Evolutionary conservation across 169 alveolate species (phyloP).

Genomic region (Nephromyces sp.): DNA sequence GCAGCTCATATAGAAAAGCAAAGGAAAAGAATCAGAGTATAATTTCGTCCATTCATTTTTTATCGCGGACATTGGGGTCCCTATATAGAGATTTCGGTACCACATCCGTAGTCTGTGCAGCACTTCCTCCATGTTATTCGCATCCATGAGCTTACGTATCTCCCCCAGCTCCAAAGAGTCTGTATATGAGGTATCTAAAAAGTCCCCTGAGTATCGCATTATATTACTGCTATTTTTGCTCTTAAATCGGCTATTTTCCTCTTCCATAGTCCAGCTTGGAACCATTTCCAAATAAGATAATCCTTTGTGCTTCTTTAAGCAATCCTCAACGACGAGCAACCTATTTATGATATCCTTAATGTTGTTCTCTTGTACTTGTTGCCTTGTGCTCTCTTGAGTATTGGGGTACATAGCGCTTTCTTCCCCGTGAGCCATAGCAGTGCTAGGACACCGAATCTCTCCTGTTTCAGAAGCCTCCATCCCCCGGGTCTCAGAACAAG

Average conservation of each 20-base stretch:
- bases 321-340: too few relatives aligned
- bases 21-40: slow-evolving; percentile 30
- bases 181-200: background rate
- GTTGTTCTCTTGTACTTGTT: too few relatives aligned
- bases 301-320: too few relatives aligned
- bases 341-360: too few relatives aligned
- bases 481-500: too few relatives aligned
- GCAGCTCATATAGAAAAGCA: slow-evolving; percentile 28
- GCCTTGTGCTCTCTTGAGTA: too few relatives aligned
- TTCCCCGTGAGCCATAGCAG: too few relatives aligned
- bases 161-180: too few relatives aligned
- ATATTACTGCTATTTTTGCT: background rate
- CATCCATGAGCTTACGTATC: too few relatives aligned
- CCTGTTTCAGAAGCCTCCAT: too few relatives aligned
- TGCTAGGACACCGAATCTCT: too few relatives aligned
- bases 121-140: background rate
- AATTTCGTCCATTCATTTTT: slow-evolving; percentile 44
- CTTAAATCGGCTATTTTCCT: background rate
- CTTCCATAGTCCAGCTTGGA: background rate
- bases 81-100: slow-evolving; percentile 16
- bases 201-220: background rate
- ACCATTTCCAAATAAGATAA: background rate
- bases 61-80: slow-evolving; percentile 45
- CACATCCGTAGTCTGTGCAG: background rate
- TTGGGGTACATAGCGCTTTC: too few relatives aligned